Evolutionary conservation across 305 asterid genomes (phyloP), one percentile per base, ranked within the genome.

Genomic region (Lippia alba): DNA sequence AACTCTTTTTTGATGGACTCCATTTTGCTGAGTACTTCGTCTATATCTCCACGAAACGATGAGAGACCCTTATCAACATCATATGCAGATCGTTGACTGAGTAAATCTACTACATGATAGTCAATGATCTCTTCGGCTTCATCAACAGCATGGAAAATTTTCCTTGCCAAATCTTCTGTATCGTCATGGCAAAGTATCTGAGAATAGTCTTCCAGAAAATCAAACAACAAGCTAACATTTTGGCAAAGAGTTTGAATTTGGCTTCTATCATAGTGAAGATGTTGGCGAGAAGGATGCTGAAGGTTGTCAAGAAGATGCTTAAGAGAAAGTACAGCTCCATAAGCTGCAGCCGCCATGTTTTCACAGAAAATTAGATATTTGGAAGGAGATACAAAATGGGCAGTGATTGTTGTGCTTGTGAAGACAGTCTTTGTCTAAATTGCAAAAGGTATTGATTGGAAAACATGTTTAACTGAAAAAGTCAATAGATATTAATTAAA

Each of bases 1-100:
- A 53, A 53, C 33, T 53, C 58, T 53, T 53, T 46, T 14, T n/a
- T 63, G 11, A 63, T 19, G 8, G 44, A 63, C 16, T 63, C 68
- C 45, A 44, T 12, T 32, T 56, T 49, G 44, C 40, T 10, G 17
- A 56, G 44, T 6, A 68, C 32, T 68, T 8, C 44, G 45, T 41
- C 48, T 24, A 56, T 1, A 14, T 34, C 57, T 16, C 56, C 50
- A 48, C 12, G 57, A 5, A 68, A 68, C 4, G 41, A 10, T 10
- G 36, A 61, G 36, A 17, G 58, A 6, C 12, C 32, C 12, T 7
- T 2, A 18, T n/a, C 32, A 17, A 19, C 40, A 8, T 18, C 0
- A 40, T 41, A 51, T 18, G 7, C 39, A 61, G 53, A 61, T 61
- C n/a, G 7, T 3, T 8, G 10, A 40, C 48, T 4, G 20, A 61